phyloP scores from a whole-genome alignment of 306 rosid species.

The Castanea crenata region DNA sequence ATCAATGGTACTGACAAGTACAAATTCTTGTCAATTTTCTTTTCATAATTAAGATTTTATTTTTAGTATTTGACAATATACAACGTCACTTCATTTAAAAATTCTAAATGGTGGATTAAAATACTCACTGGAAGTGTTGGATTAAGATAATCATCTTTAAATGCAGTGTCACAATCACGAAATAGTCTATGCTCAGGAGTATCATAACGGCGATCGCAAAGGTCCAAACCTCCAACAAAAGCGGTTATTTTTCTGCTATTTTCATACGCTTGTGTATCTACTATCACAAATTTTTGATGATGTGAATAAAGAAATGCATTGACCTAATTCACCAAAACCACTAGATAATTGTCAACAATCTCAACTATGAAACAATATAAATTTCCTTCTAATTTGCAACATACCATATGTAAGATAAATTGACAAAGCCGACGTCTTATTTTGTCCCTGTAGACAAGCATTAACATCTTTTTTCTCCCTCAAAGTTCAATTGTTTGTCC shows the following conservation, averaged over 20 bases:
- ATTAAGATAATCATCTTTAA: conserved; percentile 73
- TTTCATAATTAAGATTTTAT: no score
- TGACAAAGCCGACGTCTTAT: background rate
- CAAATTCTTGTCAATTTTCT: background rate
- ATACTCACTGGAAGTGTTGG: conserved; percentile 84
- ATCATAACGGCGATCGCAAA: conserved; percentile 97
- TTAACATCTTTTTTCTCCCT: no score
- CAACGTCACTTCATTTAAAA: no score
- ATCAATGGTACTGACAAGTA: background rate
- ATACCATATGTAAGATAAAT: background rate
- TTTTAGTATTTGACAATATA: no score
- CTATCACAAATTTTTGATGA: conserved; percentile 95
- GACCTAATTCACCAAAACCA: conserved; percentile 51
- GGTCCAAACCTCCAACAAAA: conserved; percentile 93
- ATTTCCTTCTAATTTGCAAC: background rate
- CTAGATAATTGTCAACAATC: conserved; percentile 16
- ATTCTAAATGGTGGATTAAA: background rate
- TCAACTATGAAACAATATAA: background rate
- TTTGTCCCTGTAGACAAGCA: background rate
- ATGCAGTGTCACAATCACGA: conserved; percentile 64
- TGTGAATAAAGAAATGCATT: conserved; percentile 94
- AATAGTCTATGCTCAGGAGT: conserved; percentile 84
- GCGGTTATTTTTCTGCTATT: conserved; percentile 84
- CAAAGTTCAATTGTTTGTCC: no score
- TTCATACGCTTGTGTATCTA: conserved; percentile 83